These are phyloP conservation scores for Daldinia sp. DNA, from an alignment of 2,329 filamentous ascomycete genomes.

Conservation along the genomic window DNA sequence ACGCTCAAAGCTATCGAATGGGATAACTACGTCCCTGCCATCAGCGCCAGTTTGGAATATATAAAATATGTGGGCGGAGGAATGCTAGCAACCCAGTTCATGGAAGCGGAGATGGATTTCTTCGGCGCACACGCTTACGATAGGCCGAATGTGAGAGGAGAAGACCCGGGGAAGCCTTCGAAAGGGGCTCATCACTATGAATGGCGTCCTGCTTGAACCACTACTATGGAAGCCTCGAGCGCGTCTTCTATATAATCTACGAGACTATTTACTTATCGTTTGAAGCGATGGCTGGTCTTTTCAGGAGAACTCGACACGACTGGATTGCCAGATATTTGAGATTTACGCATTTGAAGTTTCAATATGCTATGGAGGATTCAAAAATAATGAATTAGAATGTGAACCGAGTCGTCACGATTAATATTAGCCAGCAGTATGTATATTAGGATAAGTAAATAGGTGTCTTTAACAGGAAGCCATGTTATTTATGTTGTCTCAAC, in stretches of 20 bases:
- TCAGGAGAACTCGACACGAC: too few relatives aligned
- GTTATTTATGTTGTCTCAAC: too few relatives aligned
- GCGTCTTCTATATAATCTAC: not conserved
- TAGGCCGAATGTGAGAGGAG: slow-evolving; percentile 57
- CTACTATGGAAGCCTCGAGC: not conserved
- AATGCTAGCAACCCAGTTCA: slow-evolving; percentile 71
- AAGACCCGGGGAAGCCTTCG: slow-evolving; percentile 47
- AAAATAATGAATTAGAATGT: too few relatives aligned
- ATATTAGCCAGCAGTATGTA: too few relatives aligned
- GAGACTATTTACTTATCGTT: not conserved
- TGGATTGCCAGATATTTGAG: too few relatives aligned
- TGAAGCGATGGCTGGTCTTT: not conserved
- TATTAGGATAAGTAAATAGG: too few relatives aligned
- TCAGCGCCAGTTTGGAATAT: slow-evolving; percentile 71
- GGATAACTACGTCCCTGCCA: slow-evolving; percentile 67
- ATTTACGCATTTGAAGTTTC: too few relatives aligned
- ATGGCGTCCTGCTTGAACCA: slow-evolving; percentile 57
- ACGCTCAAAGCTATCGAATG: slow-evolving; percentile 61
- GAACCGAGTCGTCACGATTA: too few relatives aligned
- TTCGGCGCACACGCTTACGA: slow-evolving; percentile 75
- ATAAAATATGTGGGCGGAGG: slow-evolving; percentile 69
- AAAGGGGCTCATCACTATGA: slow-evolving; percentile 71
- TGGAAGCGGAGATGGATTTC: slow-evolving; percentile 75
- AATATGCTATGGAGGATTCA: too few relatives aligned
- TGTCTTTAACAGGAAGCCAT: too few relatives aligned